Conservation (phyloP, 495 filamentous ascomycete species). For the Aspergillus panamensis region DNA sequence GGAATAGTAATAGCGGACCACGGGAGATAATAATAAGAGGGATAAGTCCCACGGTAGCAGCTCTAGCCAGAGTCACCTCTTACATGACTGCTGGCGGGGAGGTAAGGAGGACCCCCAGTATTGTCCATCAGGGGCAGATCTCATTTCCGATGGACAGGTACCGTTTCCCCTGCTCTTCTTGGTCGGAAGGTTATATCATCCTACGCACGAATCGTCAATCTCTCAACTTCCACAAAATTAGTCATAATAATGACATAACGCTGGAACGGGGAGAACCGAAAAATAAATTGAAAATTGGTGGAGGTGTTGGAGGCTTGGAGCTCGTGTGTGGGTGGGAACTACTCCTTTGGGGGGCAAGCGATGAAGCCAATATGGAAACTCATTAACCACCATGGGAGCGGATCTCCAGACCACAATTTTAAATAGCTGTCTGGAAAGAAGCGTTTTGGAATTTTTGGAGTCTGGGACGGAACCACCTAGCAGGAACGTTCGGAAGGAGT, state of each 20-base stretch:
- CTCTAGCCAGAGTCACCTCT: neutral
- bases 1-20: neutral
- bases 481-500: conserved; percentile 19
- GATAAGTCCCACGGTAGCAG: conserved; percentile 3
- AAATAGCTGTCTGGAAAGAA: conserved; percentile 12
- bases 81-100: conserved; percentile 11
- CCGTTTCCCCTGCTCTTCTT: conserved; percentile 1
- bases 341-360: conserved; percentile 4
- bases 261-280: neutral
- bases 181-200: neutral
- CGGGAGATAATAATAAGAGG: conserved; percentile 9
- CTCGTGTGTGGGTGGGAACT: conserved; percentile 18
- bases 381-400: conserved; percentile 21
- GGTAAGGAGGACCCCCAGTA: conserved; percentile 6
- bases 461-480: conserved; percentile 12
- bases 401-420: conserved; percentile 21
- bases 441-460: conserved; percentile 8
- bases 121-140: conserved; percentile 17
- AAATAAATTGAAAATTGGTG: neutral
- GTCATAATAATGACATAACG: neutral
- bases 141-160: conserved; percentile 18
- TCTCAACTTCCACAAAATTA: conserved; percentile 1
- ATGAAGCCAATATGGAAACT: conserved; percentile 20
- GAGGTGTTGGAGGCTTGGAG: conserved; percentile 19
- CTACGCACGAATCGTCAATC: neutral